Percentiles rank a stretch among this genome's conserved stretches.
Evolutionary conservation across 495 filamentous ascomycete species (phyloP).

Genomic region (Penicillium malachiteum): DNA sequence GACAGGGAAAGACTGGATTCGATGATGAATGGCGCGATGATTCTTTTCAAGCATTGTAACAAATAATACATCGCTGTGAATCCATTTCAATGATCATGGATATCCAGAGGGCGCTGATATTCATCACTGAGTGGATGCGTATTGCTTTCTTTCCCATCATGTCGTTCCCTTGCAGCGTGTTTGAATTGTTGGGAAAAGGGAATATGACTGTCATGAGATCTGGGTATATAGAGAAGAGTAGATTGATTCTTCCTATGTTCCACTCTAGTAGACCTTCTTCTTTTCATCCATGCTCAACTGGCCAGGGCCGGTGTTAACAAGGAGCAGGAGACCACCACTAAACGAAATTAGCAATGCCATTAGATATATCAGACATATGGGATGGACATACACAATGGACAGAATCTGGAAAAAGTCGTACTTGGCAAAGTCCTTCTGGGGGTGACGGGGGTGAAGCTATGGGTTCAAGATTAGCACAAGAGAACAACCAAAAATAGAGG

Average conservation of each 20-base stretch:
- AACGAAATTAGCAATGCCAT: slow-evolving; percentile 17
- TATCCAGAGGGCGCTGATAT: neutral
- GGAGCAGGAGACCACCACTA: slow-evolving; percentile 84
- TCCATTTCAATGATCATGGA: neutral
- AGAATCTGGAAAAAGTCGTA: slow-evolving; percentile 99
- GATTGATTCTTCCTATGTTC: slow-evolving; percentile 4
- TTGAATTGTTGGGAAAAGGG: neutral
- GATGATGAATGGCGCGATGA: neutral
- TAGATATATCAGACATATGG: neutral
- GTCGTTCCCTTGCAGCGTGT: neutral
- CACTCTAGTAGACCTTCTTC: slow-evolving; percentile 95
- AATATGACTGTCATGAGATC: neutral
- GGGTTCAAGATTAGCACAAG: neutral
- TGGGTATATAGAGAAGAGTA: slow-evolving; percentile 17
- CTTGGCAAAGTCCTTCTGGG: slow-evolving; percentile 99
- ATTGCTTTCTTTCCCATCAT: neutral
- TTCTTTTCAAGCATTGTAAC: slow-evolving; percentile 3
- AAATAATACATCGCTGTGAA: neutral
- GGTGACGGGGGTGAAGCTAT: slow-evolving; percentile 95
- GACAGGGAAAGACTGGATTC: no score
- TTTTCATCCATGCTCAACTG: slow-evolving; percentile 99
- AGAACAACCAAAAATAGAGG: neutral
- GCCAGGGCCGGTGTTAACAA: slow-evolving; percentile 97
- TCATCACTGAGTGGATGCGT: neutral
- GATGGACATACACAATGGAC: slow-evolving; percentile 80